Evolutionary conservation across 768 basidiomycete genomes (phyloP).

Genomic region (Scleroderma bovista): DNA sequence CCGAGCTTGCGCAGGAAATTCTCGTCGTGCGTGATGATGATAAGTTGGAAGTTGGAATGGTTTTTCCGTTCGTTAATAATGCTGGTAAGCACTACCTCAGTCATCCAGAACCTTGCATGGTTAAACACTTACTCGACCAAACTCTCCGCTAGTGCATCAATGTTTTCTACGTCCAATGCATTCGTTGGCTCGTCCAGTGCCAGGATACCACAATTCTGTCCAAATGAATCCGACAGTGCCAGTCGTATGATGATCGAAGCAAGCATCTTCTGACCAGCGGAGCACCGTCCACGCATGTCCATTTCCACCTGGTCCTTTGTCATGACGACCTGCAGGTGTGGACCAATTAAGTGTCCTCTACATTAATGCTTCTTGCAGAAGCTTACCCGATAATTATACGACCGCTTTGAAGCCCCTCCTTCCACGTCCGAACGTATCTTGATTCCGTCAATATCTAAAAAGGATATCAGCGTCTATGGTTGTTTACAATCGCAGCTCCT

Average conservation of each 20-base stretch:
- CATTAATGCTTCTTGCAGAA: slow-evolving; percentile 4
- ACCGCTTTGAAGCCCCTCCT: slow-evolving; percentile 81
- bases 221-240: slow-evolving; percentile 95
- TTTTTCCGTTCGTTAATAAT: slow-evolving; percentile 91
- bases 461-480: slow-evolving; percentile 8
- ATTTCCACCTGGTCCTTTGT: slow-evolving; percentile 98
- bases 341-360: slow-evolving; percentile 2
- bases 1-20: slow-evolving; percentile 89
- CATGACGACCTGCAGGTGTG: slow-evolving; percentile 80
- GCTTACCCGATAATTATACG: slow-evolving; percentile 93
- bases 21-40: slow-evolving; percentile 97
- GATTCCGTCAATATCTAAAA: slow-evolving; percentile 92
- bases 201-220: slow-evolving; percentile 95
- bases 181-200: slow-evolving; percentile 98
- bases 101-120: neutral
- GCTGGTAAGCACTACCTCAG: slow-evolving; percentile 34
- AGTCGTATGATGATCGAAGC: slow-evolving; percentile 97
- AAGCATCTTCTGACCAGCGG: slow-evolving; percentile 97
- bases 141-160: slow-evolving; percentile 87
- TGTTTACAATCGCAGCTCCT: slow-evolving; percentile 11
- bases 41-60: slow-evolving; percentile 91
- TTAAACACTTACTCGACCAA: slow-evolving; percentile 73
- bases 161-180: slow-evolving; percentile 93
- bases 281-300: slow-evolving; percentile 99
- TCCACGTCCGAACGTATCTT: slow-evolving; percentile 92